Conservation (phyloP, 805 yeast genomes). For the Ogataea wickerhamii region DNA sequence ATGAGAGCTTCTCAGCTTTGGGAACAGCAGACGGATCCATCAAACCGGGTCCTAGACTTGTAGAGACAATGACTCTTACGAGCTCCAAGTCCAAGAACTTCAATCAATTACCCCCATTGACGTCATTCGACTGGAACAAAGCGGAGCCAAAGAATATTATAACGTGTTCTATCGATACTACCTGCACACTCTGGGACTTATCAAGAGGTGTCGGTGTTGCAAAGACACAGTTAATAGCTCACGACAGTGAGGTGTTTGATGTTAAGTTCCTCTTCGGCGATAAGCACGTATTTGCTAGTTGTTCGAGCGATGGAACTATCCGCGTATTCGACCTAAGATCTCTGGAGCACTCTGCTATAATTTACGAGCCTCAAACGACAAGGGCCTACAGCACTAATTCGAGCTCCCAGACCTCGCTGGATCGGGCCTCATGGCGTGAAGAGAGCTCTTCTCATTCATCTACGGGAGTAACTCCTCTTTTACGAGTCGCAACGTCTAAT, state of each 20-base stretch:
- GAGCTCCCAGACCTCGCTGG: neutral
- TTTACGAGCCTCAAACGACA: conserved; percentile 67
- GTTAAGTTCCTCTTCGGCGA: conserved; percentile 77
- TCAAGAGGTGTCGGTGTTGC: conserved; percentile 58
- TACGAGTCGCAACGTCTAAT: conserved; percentile 75
- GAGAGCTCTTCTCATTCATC: conserved; percentile 6
- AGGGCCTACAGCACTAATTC: neutral
- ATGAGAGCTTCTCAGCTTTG: conserved; percentile 9
- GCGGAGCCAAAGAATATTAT: conserved; percentile 66
- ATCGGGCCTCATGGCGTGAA: neutral
- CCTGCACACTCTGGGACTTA: conserved; percentile 96
- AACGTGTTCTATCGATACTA: conserved; percentile 89
- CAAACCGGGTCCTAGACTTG: conserved; percentile 20
- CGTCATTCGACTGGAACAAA: conserved; percentile 91
- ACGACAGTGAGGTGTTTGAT: conserved; percentile 92
- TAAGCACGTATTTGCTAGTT: conserved; percentile 79
- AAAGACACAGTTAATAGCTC: conserved; percentile 92
- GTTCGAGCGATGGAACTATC: conserved; percentile 93
- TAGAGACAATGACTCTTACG: conserved; percentile 40
- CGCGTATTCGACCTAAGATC: conserved; percentile 87
- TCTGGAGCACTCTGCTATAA: conserved; percentile 89
- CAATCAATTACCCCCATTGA: conserved; percentile 75
- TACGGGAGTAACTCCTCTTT: conserved; percentile 51
- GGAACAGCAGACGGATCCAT: conserved; percentile 3
- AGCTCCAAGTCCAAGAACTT: conserved; percentile 42